Evolutionary conservation across 257 asterid genomes (phyloP).

Genomic region (Orobanche coerulescens): DNA sequence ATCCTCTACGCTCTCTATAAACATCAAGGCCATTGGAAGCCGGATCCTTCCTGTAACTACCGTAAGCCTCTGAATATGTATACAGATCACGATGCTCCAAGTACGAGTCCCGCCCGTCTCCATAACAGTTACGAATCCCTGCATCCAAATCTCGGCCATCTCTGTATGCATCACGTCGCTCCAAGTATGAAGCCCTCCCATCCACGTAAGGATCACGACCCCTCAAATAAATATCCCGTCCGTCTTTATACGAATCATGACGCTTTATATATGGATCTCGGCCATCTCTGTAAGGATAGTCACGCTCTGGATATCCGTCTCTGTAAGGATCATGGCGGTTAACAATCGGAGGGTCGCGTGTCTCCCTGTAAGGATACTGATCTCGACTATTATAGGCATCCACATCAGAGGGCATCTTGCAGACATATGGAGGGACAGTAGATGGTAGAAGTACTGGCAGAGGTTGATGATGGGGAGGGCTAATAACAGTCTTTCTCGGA

Average conservation of each 20-base stretch:
- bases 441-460: conserved; percentile 25
- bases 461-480: conserved; percentile 22
- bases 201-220: conserved; percentile 29
- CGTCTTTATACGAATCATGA: conserved; percentile 33
- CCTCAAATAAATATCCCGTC: conserved; percentile 22
- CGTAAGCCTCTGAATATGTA: conserved; percentile 25
- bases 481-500: conserved; percentile 26
- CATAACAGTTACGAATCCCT: conserved; percentile 22
- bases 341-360: conserved; percentile 10
- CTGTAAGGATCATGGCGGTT: conserved; percentile 17
- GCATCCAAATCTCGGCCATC: conserved; percentile 11
- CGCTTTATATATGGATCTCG: conserved; percentile 31
- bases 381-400: conserved; percentile 38
- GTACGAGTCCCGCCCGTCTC: conserved; percentile 24
- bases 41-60: conserved; percentile 21
- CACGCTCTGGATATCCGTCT: conserved; percentile 20
- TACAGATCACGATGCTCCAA: conserved; percentile 26
- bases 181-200: conserved; percentile 6
- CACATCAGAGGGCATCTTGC: conserved; percentile 35
- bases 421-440: conserved; percentile 31
- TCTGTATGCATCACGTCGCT: conserved; percentile 12
- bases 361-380: conserved; percentile 25
- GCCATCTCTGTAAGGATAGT: conserved; percentile 19
- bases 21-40: conserved; percentile 20
- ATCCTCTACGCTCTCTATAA: conserved; percentile 25